Evolutionary conservation across 2,329 filamentous ascomycete genomes (phyloP).

Genomic region (Samsoniella hepiali): DNA sequence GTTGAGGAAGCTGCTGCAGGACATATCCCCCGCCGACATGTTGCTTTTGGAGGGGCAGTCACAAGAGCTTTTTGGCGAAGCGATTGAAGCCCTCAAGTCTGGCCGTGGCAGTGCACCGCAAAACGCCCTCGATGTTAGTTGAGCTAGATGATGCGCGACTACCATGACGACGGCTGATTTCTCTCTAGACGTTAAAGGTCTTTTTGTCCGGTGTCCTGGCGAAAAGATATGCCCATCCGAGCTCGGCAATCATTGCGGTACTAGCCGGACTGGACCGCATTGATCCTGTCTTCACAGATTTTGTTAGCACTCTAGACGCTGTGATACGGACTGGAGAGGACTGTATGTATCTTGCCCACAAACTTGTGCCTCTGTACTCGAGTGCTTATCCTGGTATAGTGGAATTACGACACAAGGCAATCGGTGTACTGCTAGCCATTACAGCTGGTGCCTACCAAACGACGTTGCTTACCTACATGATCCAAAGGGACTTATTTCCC

Average conservation of each 20-base stretch:
- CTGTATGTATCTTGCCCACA: slow-evolving; percentile 48
- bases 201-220: slow-evolving; percentile 79
- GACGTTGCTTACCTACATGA: slow-evolving; percentile 89
- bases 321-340: slow-evolving; percentile 73
- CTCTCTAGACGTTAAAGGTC: slow-evolving; percentile 73
- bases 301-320: slow-evolving; percentile 77
- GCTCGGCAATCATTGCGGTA: slow-evolving; percentile 88
- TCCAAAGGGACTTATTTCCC: slow-evolving; percentile 90
- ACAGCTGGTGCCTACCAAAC: slow-evolving; percentile 95
- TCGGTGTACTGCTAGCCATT: slow-evolving; percentile 77
- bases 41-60: slow-evolving; percentile 74
- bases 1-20: slow-evolving; percentile 65
- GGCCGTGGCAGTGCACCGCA: slow-evolving; percentile 61
- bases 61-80: slow-evolving; percentile 72
- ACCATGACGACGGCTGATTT: slow-evolving; percentile 14
- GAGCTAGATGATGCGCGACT: background rate
- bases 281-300: slow-evolving; percentile 82
- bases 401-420: slow-evolving; percentile 72
- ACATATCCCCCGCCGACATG: slow-evolving; percentile 70
- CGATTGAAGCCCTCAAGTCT: slow-evolving; percentile 65
- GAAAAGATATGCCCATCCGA: slow-evolving; percentile 93
- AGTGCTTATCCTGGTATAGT: slow-evolving; percentile 45
- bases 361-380: background rate
- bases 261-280: slow-evolving; percentile 86
- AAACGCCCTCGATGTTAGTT: slow-evolving; percentile 75